Percentiles rank a stretch among this genome's conserved stretches.
phyloP scores from a whole-genome alignment of 139 green algal species.

The Micractinium sp. region DNA sequence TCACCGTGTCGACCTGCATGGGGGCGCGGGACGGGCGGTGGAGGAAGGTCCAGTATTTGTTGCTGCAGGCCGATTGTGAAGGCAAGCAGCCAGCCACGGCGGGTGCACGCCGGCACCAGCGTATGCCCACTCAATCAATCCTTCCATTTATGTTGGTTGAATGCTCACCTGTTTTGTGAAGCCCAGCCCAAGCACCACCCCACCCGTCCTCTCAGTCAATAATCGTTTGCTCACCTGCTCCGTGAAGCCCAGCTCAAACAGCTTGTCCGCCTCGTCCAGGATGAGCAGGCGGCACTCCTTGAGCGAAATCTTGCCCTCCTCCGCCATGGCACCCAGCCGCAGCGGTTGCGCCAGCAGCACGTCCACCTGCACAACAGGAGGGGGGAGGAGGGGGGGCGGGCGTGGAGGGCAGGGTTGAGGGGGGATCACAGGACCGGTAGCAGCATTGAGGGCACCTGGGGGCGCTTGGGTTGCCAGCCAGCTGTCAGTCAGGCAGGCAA shows the following conservation, averaged over 20 bases:
- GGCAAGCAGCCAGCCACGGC: not conserved
- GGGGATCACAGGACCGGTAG: no score
- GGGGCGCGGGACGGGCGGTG: not conserved
- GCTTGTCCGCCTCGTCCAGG: conserved; percentile 97
- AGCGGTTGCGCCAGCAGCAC: conserved; percentile 92
- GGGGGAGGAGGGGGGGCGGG: not conserved
- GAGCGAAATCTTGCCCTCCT: conserved; percentile 49
- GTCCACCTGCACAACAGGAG: conserved; percentile 61
- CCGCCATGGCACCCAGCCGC: conserved; percentile 68
- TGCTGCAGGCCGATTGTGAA: not conserved
- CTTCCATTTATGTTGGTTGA: no score
- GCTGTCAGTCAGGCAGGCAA: no score
- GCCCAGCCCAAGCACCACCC: no score
- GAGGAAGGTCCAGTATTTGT: no score
- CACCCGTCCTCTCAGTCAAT: no score
- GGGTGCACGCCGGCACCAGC: not conserved
- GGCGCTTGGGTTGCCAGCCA: no score
- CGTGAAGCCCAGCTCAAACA: conserved; percentile 93
- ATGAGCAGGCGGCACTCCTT: conserved; percentile 66
- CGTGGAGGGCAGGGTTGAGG: not conserved
- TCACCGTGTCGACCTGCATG: conserved; percentile 73
- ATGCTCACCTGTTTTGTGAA: no score
- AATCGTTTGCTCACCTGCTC: conserved; percentile 76
- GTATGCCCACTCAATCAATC: not conserved
- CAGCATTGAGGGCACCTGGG: no score